These are phyloP conservation scores for Suillus cothurnatus DNA, from an alignment of 768 basidiomycete genomes.

Conservation along the genomic window DNA sequence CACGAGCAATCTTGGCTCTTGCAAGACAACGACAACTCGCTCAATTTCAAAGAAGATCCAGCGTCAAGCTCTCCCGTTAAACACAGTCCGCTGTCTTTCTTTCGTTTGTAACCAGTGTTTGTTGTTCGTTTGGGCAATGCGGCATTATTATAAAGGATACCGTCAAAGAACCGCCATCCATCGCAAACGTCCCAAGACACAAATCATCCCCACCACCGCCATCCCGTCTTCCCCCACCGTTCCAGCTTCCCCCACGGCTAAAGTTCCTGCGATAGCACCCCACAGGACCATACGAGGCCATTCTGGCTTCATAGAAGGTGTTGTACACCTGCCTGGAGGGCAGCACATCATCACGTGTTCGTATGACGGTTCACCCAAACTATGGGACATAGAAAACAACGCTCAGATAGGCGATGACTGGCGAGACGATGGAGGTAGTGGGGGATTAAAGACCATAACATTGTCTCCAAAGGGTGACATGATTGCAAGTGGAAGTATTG, in stretches of 20 bases:
- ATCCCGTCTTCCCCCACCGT: not conserved
- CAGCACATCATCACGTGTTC: not conserved
- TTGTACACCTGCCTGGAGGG: not conserved
- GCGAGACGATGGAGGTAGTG: not conserved
- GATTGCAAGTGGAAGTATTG: slow-evolving; percentile 24
- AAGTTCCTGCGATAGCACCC: not conserved
- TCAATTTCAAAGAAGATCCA: not conserved
- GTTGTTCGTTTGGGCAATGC: no score
- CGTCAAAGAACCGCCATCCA: no score
- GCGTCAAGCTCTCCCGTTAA: not conserved
- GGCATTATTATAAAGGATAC: no score
- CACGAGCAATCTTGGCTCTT: not conserved
- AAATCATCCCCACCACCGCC: not conserved
- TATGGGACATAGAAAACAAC: not conserved
- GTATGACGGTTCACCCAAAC: not conserved
- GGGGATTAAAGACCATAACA: slow-evolving; percentile 13
- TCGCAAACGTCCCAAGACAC: not conserved
- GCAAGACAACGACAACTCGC: not conserved
- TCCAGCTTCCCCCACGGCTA: not conserved
- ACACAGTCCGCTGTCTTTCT: not conserved
- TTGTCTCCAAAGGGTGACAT: slow-evolving; percentile 31
- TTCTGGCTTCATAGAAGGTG: not conserved
- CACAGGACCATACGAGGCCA: not conserved
- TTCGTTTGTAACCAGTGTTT: not conserved
- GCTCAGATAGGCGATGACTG: not conserved